These are phyloP conservation scores for Pichia cactophila DNA, from an alignment of 1,139 yeast species.

Conservation along the genomic window DNA sequence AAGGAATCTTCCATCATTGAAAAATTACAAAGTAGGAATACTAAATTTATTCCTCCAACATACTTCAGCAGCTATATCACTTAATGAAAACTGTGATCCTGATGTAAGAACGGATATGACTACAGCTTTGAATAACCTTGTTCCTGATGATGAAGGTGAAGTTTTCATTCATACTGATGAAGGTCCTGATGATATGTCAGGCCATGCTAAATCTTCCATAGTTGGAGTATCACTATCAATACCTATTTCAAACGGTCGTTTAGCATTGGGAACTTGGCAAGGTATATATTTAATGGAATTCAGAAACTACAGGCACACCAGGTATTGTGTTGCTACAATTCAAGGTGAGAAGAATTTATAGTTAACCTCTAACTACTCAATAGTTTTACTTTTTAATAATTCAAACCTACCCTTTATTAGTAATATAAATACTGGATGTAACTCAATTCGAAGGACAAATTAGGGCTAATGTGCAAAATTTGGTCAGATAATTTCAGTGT, in stretches of 20 bases:
- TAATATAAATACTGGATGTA: no score
- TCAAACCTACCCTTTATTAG: no score
- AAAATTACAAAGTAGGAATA: conserved; percentile 53
- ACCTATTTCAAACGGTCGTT: conserved; percentile 60
- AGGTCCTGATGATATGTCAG: conserved; percentile 81
- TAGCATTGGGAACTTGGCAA: conserved; percentile 80
- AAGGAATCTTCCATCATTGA: conserved; percentile 49
- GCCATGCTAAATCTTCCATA: conserved; percentile 60
- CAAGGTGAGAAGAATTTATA: conserved; percentile 40
- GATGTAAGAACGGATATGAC: conserved; percentile 69
- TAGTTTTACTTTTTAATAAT: no score
- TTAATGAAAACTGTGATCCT: conserved; percentile 76
- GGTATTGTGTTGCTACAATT: conserved; percentile 66
- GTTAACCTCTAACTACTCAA: neutral
- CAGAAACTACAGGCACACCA: conserved; percentile 52
- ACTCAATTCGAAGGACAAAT: no score
- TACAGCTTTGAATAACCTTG: conserved; percentile 52
- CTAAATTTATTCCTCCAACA: conserved; percentile 66
- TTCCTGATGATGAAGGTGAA: conserved; percentile 62
- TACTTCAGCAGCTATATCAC: conserved; percentile 68
- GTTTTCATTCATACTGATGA: conserved; percentile 59
- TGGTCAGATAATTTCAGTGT: no score
- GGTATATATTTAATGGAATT: conserved; percentile 74
- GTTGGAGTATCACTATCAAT: conserved; percentile 60
- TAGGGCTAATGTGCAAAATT: no score